phyloP scores from a whole-genome alignment of 208 protist genomes.

The Leishmania amazonensis region DNA sequence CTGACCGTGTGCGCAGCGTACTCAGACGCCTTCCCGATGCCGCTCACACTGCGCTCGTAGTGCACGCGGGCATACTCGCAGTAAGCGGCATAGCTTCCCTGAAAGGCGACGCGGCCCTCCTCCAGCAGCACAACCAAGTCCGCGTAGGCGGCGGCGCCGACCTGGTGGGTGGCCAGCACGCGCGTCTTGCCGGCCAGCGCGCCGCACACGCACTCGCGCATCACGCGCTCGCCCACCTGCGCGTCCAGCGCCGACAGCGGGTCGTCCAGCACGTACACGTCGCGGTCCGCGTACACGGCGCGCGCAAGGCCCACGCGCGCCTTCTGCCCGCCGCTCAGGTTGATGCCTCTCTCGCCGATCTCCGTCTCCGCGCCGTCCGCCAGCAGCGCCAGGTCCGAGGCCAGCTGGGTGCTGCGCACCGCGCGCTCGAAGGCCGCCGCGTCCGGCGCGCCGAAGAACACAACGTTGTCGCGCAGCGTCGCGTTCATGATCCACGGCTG shows the following conservation, averaged over 20 bases:
- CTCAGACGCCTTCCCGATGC: slow-evolving; percentile 1
- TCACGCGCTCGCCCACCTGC: slow-evolving; percentile 66
- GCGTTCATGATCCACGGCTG: slow-evolving; percentile 91
- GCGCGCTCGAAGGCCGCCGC: slow-evolving; percentile 44
- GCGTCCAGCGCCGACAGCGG: slow-evolving; percentile 93
- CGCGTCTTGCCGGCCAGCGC: slow-evolving; percentile 77
- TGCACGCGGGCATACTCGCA: slow-evolving; percentile 30
- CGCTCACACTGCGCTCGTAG: slow-evolving; percentile 33
- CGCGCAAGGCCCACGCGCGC: slow-evolving; percentile 76
- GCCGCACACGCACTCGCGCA: slow-evolving; percentile 57
- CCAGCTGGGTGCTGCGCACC: slow-evolving; percentile 73
- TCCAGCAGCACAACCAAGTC: slow-evolving; percentile 84
- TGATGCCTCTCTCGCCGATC: slow-evolving; percentile 84
- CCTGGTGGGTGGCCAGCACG: slow-evolving; percentile 93
- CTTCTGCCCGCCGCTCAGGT: slow-evolving; percentile 84
- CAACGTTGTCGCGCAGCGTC: slow-evolving; percentile 92
- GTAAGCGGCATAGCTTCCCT: slow-evolving; percentile 21
- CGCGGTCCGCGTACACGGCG: slow-evolving; percentile 76
- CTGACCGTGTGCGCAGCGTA: slow-evolving; percentile 1
- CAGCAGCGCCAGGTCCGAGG: slow-evolving; percentile 77
- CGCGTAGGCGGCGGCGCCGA: slow-evolving; percentile 75
- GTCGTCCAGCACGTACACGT: slow-evolving; percentile 92
- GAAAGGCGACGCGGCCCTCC: slow-evolving; percentile 51
- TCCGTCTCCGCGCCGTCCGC: slow-evolving; percentile 85
- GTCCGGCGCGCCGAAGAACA: slow-evolving; percentile 80